A percentile compares a stretch with the other conserved stretches of the same genome.
These are phyloP conservation scores for Psilocybe tampanensis DNA, from an alignment of 768 basidiomycete genomes.

Conservation along the genomic window DNA sequence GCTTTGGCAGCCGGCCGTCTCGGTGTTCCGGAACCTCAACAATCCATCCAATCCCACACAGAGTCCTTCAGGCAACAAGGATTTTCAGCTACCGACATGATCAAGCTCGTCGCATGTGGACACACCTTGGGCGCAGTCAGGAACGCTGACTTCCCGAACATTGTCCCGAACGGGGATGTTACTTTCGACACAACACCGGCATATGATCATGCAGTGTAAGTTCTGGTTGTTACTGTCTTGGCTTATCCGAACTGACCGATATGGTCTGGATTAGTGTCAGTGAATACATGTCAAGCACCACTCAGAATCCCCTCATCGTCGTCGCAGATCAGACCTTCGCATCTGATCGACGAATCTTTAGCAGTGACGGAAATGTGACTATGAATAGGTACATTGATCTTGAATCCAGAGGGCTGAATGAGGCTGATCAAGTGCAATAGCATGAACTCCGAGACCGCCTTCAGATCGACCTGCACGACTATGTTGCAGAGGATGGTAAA, in stretches of 20 bases:
- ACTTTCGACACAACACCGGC: constrained; percentile 32
- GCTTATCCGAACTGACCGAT: background rate
- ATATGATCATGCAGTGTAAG: constrained; percentile 37
- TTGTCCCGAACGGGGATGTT: constrained; percentile 25
- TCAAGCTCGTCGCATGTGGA: constrained; percentile 43
- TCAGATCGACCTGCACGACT: constrained; percentile 30
- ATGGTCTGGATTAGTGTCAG: constrained; percentile 32
- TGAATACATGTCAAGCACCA: constrained; percentile 41
- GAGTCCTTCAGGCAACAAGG: constrained; percentile 36
- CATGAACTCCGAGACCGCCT: constrained; percentile 21
- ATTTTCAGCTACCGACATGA: constrained; percentile 42
- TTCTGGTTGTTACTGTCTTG: background rate
- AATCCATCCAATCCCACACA: constrained; percentile 33
- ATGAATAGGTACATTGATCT: constrained; percentile 32
- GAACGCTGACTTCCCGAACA: constrained; percentile 36
- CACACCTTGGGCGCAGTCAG: constrained; percentile 45
- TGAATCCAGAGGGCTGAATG: background rate
- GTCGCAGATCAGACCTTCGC: constrained; percentile 32
- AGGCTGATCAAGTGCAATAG: background rate
- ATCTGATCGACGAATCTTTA: constrained; percentile 43
- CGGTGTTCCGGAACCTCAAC: constrained; percentile 41
- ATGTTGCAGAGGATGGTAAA: constrained; percentile 44
- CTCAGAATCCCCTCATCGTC: constrained; percentile 37
- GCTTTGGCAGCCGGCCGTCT: constrained; percentile 33
- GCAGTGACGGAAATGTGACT: constrained; percentile 39